Evolutionary conservation across 2,329 filamentous ascomycete genomes (phyloP).

Genomic region (Beauveria sp.): DNA sequence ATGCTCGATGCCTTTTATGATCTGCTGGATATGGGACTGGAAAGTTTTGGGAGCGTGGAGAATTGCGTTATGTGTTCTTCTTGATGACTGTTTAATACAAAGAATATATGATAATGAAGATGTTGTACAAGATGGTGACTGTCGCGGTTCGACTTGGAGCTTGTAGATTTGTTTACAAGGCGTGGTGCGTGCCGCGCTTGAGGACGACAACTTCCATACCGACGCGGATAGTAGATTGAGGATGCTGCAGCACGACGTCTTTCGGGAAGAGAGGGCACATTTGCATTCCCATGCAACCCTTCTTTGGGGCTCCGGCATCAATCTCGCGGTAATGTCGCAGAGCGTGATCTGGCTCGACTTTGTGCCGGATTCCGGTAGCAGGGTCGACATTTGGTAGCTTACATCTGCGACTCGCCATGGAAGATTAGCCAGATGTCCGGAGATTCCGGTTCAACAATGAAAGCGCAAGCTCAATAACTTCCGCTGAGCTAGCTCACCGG

Average conservation of each 20-base stretch:
- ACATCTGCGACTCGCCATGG: slow-evolving; percentile 36
- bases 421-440: slow-evolving; percentile 4
- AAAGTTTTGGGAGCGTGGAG: slow-evolving; percentile 7
- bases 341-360: slow-evolving; percentile 48
- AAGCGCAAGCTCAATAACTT: neutral
- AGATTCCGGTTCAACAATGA: neutral
- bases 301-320: slow-evolving; percentile 49
- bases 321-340: slow-evolving; percentile 52
- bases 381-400: slow-evolving; percentile 65
- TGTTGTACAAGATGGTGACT: neutral
- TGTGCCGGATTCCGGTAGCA: slow-evolving; percentile 47
- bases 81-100: neutral
- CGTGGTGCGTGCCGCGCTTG: slow-evolving; percentile 26
- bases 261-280: slow-evolving; percentile 47
- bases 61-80: neutral
- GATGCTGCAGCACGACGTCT: slow-evolving; percentile 10
- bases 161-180: neutral
- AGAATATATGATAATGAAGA: neutral
- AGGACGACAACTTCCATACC: slow-evolving; percentile 48
- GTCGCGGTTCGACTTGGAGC: neutral
- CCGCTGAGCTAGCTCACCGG: neutral
- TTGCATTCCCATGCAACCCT: slow-evolving; percentile 59
- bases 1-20: slow-evolving; percentile 7
- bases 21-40: slow-evolving; percentile 3
- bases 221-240: slow-evolving; percentile 22